These are phyloP conservation scores for Miamiensis avidus DNA, from an alignment of 169 alveolate genomes.

Conservation along the genomic window DNA sequence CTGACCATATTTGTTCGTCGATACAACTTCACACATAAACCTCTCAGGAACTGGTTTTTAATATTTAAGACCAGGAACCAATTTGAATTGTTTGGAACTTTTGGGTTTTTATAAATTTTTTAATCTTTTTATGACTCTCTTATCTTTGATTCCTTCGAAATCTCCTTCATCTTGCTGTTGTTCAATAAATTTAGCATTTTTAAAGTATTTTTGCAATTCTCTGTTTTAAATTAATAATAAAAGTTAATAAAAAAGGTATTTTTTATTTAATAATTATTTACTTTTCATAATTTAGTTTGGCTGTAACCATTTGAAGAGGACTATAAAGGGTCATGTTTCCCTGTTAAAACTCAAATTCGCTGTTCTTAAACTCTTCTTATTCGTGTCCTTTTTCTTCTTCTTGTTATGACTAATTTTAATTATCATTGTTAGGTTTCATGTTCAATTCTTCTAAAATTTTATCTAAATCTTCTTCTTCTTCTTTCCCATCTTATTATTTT, in stretches of 20 bases:
- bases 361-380: neutral
- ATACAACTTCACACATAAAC: conserved; percentile 22
- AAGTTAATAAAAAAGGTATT: neutral
- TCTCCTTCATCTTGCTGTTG: neutral
- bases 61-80: conserved; percentile 18
- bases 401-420: neutral
- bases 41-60: conserved; percentile 29
- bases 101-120: conserved; percentile 13
- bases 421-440: neutral
- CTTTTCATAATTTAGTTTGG: conserved; percentile 10
- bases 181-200: conserved; percentile 20
- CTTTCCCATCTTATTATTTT: conserved; percentile 4
- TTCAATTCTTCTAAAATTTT: conserved; percentile 11
- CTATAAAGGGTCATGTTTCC: conserved; percentile 5
- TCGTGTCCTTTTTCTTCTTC: conserved; percentile 10
- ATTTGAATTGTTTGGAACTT: conserved; percentile 21
- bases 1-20: conserved; percentile 24
- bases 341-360: neutral
- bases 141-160: conserved; percentile 12
- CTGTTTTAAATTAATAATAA: neutral
- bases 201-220: conserved; percentile 19
- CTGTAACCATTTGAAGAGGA: neutral
- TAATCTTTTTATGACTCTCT: neutral
- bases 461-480: conserved; percentile 11
- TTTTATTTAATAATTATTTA: too few species aligned